Evolutionary conservation across 208 protist genomes (phyloP).

Genomic region (Trypanosoma scelopori): DNA sequence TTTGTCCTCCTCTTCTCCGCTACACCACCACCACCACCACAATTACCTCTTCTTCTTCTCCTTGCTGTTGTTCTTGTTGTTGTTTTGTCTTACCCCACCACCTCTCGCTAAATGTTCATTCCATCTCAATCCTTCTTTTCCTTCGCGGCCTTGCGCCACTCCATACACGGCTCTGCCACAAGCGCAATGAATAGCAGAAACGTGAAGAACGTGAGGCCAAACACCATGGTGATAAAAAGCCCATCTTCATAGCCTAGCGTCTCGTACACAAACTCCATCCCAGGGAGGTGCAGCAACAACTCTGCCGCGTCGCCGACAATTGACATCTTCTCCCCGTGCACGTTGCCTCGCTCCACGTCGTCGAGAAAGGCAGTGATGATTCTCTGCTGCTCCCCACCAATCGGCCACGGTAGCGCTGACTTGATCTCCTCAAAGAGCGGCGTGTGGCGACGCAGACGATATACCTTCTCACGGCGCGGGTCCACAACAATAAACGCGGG

Average conservation of each 20-base stretch:
- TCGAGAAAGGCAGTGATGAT: conserved; percentile 56
- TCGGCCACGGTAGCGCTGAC: conserved; percentile 51
- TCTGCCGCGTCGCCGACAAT: conserved; percentile 58
- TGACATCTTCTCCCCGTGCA: conserved; percentile 60
- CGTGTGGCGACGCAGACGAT: conserved; percentile 51
- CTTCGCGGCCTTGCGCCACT: conserved; percentile 15
- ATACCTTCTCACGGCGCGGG: conserved; percentile 65
- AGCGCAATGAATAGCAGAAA: conserved; percentile 46
- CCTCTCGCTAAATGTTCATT: not conserved
- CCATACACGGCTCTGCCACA: conserved; percentile 64
- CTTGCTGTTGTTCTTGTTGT: too few relatives aligned
- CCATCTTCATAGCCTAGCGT: conserved; percentile 70
- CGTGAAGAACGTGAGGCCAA: conserved; percentile 54
- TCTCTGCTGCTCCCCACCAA: conserved; percentile 58
- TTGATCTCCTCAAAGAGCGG: conserved; percentile 73
- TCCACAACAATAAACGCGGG: conserved; percentile 83
- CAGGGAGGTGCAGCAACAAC: conserved; percentile 48
- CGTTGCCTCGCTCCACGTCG: conserved; percentile 51
- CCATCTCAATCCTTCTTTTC: conserved; percentile 29
- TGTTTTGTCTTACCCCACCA: too few relatives aligned
- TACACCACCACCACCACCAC: too few relatives aligned
- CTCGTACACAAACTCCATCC: conserved; percentile 55
- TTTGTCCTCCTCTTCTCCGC: too few relatives aligned
- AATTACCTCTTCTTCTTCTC: too few relatives aligned
- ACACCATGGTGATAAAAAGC: conserved; percentile 57